Evolutionary conservation across 129 eudicot genomes (phyloP).

Genomic region (Chrysanthemum seticuspe): DNA sequence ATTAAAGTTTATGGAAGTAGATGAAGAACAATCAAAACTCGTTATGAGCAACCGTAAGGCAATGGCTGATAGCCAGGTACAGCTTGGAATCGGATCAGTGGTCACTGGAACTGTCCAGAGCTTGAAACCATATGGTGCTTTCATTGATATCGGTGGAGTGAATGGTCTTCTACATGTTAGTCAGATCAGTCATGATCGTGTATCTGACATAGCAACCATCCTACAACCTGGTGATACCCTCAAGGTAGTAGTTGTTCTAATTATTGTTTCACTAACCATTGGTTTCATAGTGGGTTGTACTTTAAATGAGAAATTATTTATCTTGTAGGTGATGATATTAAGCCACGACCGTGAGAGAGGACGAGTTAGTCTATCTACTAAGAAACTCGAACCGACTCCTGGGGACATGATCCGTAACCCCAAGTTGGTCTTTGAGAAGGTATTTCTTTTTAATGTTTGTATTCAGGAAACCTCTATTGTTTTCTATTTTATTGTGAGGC

Average conservation of each 20-base stretch:
- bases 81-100: constrained; percentile 90
- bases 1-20: constrained; percentile 84
- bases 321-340: constrained; percentile 75
- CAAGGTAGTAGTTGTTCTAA: constrained; percentile 38
- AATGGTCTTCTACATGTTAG: constrained; percentile 97
- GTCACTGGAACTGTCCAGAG: constrained; percentile 84
- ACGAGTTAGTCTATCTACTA: constrained; percentile 89
- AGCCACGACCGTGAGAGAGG: constrained; percentile 98
- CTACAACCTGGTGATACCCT: constrained; percentile 92
- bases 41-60: constrained; percentile 93
- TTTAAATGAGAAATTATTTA: no score
- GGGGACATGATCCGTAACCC: constrained; percentile 99
- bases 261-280: no score
- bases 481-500: no score
- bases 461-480: no score
- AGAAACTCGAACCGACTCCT: constrained; percentile 95
- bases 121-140: constrained; percentile 97
- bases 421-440: constrained; percentile 90
- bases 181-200: constrained; percentile 97
- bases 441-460: constrained; percentile 18
- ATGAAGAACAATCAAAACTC: constrained; percentile 83
- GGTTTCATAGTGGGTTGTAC: no score
- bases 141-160: constrained; percentile 80
- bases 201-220: constrained; percentile 82
- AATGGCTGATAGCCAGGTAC: constrained; percentile 90